Base-by-base conservation (phyloP, 1,139 yeast genomes). In the Geotrichum phurueaensis region DNA sequence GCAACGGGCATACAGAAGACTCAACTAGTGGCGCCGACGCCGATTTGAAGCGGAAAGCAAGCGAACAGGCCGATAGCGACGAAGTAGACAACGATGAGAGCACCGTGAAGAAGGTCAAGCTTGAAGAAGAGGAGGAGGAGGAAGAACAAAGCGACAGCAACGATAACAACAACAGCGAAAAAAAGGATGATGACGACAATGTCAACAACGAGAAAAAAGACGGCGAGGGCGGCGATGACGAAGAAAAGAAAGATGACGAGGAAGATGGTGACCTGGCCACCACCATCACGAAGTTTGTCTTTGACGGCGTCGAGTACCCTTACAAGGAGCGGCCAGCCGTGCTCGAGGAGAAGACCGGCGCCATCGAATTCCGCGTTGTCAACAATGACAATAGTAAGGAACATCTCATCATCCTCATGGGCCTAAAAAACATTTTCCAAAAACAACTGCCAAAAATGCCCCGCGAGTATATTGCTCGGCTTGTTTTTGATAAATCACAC, bases 401-500 rank as follows among this genome's bases (percentile, higher is more conserved):
- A 68, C 89, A 84, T 73, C 78, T 94, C 78, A 90, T 95, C 79
- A 94, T 95, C 54, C 78, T 94, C 66, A 94, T 98, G 0, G 99
- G 99, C 0, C 76, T 94, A 63, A 94, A 95, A 75, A 94, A 94
- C 73, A 94, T 94, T 69, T 94, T 95, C 73, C 99, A 94, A 73
- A 92, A 92, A 70, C 99, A 94, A 74, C 80, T 94, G 66, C 99
- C 99, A 2, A 94, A 94, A 73, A 94, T 94, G 99, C 99, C 99
- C 43, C 83, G 95, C 64, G 98, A 95, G 71, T 94, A 95, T 75
- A 94, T 94, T 70, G 91, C 97, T 2, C 78, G 99, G 66, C 80
- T 94, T 67, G 99, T 94, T 3, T 94, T 91, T 71, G 99, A 95
- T 73, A 78, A 97, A 66, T 87, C 95, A 49, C 99, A 94, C 76